Evolutionary conservation across 2,329 filamentous ascomycete genomes (phyloP), one percentile per base, ranked within the genome.

Genomic region (Xenosphaeropsis pyriputrescens): DNA sequence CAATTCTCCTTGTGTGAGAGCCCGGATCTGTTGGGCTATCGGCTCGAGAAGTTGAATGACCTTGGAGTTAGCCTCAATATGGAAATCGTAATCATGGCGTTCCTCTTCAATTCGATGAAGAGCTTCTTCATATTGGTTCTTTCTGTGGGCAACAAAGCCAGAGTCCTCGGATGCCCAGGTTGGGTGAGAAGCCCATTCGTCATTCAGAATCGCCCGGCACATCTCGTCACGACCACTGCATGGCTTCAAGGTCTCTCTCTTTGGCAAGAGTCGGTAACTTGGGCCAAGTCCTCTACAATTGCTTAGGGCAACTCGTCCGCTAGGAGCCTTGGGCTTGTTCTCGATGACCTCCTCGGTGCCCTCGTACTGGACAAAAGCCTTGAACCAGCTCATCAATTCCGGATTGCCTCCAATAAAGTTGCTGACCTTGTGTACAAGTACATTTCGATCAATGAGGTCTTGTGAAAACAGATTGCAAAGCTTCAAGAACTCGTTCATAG

Each of bases 81-180:
- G 91, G 61, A 93, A 94, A 57, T 98, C 91, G 51, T 98, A 98
- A 54, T 98, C 91, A 54, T 98, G 91, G 4, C 91, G 82, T 57
- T 98, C 91, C 59, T 98, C 91, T 59, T 98, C 91, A 43, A 98
- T 95, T 15, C 91, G 73, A 55, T 98, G 91, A 7, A 98, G 73
- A 22, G 83, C 83, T 58, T 98, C 91, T 57, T 98, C 91, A 46
- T 82, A 93, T 39, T 81, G 75, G 50, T 98, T 98, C 70, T 98
- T 98, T 44, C 89, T 77, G 60, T 98, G 91, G 11, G 91, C 91
- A 42, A 98, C 89, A 50, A 98, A 98, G 1, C 91, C 91, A 33
- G 85, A 93, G 54, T 98, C 91, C 58, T 98, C 91, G 1, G 89
- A 96, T 2, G 89, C 91, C 91, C 91, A 98, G 0, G 91, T 98